A percentile compares a stretch with the other conserved stretches of the same genome.
Conservation (phyloP, 306 rosid genomes). For the Oemleria cerasiformis region DNA sequence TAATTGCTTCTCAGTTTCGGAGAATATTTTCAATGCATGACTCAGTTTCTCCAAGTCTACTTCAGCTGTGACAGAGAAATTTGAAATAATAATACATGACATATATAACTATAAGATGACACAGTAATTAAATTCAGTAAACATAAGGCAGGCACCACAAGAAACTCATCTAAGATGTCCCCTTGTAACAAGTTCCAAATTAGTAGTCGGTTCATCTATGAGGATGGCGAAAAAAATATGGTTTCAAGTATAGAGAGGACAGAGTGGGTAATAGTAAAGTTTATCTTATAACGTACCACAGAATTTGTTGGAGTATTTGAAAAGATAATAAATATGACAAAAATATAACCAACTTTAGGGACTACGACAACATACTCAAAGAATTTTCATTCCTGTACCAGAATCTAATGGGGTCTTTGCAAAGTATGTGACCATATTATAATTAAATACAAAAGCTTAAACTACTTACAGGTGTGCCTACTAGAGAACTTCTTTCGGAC, state of each 20-base stretch:
- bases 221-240: not conserved
- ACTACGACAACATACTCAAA: not conserved
- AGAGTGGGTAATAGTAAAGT: not conserved
- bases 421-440: not conserved
- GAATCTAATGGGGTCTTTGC: not conserved
- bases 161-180: not conserved
- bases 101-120: constrained; percentile 5
- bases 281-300: not conserved
- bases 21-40: constrained; percentile 64
- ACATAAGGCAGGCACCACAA: not conserved
- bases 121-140: constrained; percentile 10
- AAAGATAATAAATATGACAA: not conserved
- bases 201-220: not conserved
- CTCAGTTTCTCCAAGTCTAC: constrained; percentile 65
- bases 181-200: not conserved
- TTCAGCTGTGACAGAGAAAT: constrained; percentile 48
- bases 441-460: not conserved
- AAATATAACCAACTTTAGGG: not conserved
- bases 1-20: constrained; percentile 77
- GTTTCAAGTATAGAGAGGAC: not conserved
- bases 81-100: constrained; percentile 16
- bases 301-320: not conserved
- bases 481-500: constrained; percentile 41
- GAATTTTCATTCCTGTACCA: not conserved
- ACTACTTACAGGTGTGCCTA: constrained; percentile 57